Percentiles rank a stretch among this genome's conserved stretches.
phyloP scores from a whole-genome alignment of 306 rosid species.

The Dalbergia cultrata region DNA sequence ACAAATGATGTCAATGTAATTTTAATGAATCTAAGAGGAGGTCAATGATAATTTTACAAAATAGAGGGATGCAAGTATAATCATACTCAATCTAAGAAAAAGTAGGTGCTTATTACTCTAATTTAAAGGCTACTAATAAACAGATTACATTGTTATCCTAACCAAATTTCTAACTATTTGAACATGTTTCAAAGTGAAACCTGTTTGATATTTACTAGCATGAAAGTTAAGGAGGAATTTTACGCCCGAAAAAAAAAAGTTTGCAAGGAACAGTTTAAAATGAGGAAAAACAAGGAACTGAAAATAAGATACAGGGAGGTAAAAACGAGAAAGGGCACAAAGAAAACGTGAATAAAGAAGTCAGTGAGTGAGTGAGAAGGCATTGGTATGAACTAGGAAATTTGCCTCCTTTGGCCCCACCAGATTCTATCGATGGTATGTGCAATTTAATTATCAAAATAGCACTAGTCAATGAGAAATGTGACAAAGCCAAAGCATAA shows the following conservation, averaged over 20 bases:
- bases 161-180: too few species aligned
- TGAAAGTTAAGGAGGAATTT: neutral
- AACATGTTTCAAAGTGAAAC: too few species aligned
- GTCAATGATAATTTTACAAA: too few species aligned
- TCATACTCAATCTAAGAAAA: too few species aligned
- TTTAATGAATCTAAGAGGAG: too few species aligned
- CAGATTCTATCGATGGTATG: neutral
- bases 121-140: too few species aligned
- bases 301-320: neutral
- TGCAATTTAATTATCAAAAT: neutral
- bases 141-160: too few species aligned
- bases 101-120: too few species aligned
- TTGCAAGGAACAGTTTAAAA: neutral
- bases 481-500: too few species aligned
- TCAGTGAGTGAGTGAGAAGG: neutral
- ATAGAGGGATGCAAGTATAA: too few species aligned
- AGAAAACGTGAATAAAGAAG: neutral
- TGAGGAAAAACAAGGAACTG: neutral
- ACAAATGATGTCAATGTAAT: too few species aligned
- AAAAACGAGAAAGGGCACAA: neutral
- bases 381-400: neutral
- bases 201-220: neutral
- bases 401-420: neutral
- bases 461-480: neutral
- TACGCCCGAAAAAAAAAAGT: too few species aligned